Base-by-base conservation (phyloP, 2,329 filamentous ascomycete species). In the Xylariaceae sp. region DNA sequence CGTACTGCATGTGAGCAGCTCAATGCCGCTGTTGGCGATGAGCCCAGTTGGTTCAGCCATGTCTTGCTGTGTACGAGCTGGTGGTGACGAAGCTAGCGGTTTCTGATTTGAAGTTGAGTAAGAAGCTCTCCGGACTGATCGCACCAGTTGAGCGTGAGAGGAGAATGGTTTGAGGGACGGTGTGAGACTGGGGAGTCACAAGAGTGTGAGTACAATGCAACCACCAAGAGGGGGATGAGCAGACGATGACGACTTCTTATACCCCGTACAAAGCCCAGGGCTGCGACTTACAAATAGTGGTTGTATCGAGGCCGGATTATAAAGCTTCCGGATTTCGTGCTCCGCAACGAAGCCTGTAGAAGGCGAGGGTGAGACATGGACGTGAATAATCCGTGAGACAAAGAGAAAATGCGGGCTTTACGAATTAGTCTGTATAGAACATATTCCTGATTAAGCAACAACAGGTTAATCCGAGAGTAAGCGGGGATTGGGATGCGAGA, bases 21-120 rank as follows among this genome's bases (percentile, higher is more conserved):
- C 85, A 61, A 88, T 84, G 72, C 85, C 85, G 55, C 81, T 82
- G 64, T 78, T 82, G 66, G 83, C 84, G 64, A 84, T 82, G 60
- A 86, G 75, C 58, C 84, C 83, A 4, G 78, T 83, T 15, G 82
- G 80, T 59, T 75, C 73, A 18, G 73, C 63, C 73, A 74, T 74
- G 1, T 67, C 65, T 56, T 59, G 55, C 17, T 64, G 35, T 62
- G 56, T 56, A 50, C 51, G 58, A 35, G 59, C 7, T 57, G 53
- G 15, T 30, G 57, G 9, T 13, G 54, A 15, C 2, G 18, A 13
- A 35, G 41, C 5, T 2, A 47, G 41, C 50, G 52, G 10, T 45
- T 17, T 47, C 37, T 37, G 60, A 15, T 10, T 53, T 11, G 37
- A 9, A 45, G 66, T 65, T 23, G 67, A 66, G 53, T 63, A 66